A percentile compares a stretch with the other conserved stretches of the same genome.
Evolutionary conservation across 441 rosid species (phyloP).

Genomic region (Flueggea neowawraea): DNA sequence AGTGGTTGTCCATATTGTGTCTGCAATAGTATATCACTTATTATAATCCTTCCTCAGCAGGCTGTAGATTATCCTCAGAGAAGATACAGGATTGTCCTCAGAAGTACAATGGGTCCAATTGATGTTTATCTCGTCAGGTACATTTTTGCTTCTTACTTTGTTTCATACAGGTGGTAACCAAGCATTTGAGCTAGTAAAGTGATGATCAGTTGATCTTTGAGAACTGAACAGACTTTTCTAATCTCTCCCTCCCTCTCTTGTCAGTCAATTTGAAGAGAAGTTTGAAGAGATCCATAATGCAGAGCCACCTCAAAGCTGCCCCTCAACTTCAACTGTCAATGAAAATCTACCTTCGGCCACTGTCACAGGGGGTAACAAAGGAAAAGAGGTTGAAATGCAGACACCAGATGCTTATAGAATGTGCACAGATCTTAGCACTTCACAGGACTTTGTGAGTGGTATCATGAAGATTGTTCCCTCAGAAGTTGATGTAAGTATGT

Average conservation of each 20-base stretch:
- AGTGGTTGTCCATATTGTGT: background rate
- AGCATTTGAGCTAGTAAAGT: conserved; percentile 1
- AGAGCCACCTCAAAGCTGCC: conserved; percentile 53
- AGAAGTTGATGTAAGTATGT: conserved; percentile 78
- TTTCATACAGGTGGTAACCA: too few species aligned
- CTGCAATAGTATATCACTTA: conserved; percentile 6
- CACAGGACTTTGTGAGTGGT: conserved; percentile 86
- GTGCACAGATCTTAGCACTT: conserved; percentile 50
- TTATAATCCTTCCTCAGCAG: conserved; percentile 31
- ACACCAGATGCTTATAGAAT: conserved; percentile 44
- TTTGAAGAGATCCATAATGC: conserved; percentile 75
- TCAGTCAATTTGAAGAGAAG: conserved; percentile 89
- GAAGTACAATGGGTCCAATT: conserved; percentile 99
- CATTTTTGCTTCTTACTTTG: conserved; percentile 13
- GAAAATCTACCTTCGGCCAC: conserved; percentile 36
- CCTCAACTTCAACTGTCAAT: conserved; percentile 46
- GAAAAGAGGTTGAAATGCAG: conserved; percentile 49
- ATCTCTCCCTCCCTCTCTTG: conserved; percentile 10
- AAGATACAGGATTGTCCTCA: conserved; percentile 86
- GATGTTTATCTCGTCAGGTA: conserved; percentile 98
- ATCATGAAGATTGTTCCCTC: conserved; percentile 95
- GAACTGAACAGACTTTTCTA: conserved; percentile 7
- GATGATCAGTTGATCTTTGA: background rate
- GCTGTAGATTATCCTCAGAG: conserved; percentile 90
- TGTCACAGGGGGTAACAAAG: conserved; percentile 40